Conservation (phyloP, 83 land plant species). For the Picea abies region DNA sequence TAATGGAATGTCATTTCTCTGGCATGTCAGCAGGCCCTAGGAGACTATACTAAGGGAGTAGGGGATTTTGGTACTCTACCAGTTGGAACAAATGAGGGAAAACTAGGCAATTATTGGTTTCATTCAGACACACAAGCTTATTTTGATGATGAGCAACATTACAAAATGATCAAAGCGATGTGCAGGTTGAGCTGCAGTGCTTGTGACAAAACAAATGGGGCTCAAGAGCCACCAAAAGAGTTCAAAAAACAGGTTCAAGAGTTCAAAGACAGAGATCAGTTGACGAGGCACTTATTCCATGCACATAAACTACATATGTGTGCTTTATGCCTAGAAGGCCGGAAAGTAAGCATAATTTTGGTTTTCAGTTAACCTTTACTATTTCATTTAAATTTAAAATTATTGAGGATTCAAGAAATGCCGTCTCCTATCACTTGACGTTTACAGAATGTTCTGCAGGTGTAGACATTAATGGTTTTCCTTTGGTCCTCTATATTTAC, state of each 20-base stretch:
- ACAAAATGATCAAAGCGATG: slow-evolving; percentile 88
- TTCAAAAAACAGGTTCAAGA: slow-evolving; percentile 33
- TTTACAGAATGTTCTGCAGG: no score
- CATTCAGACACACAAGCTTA: slow-evolving; percentile 84
- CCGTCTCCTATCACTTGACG: no score
- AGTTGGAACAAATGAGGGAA: slow-evolving; percentile 37
- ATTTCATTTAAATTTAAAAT: no score
- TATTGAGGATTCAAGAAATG: no score
- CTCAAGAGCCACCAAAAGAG: neutral
- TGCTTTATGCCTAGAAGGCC: slow-evolving; percentile 85
- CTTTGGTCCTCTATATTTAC: no score
- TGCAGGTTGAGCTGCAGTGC: slow-evolving; percentile 83
- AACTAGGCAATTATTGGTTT: slow-evolving; percentile 63
- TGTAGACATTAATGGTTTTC: no score
- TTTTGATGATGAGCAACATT: slow-evolving; percentile 92
- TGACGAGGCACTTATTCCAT: slow-evolving; percentile 78
- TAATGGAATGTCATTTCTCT: no score
- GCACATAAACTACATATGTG: slow-evolving; percentile 86
- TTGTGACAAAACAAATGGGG: slow-evolving; percentile 31
- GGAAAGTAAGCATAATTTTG: slow-evolving; percentile 42
- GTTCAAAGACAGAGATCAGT: slow-evolving; percentile 71
- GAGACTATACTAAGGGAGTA: slow-evolving; percentile 21
- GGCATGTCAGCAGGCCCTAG: neutral
- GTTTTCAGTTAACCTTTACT: no score
- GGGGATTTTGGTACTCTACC: slow-evolving; percentile 74